These are phyloP conservation scores for Diaporthe velutina DNA, from an alignment of 2,329 filamentous ascomycete genomes.

Conservation along the genomic window DNA sequence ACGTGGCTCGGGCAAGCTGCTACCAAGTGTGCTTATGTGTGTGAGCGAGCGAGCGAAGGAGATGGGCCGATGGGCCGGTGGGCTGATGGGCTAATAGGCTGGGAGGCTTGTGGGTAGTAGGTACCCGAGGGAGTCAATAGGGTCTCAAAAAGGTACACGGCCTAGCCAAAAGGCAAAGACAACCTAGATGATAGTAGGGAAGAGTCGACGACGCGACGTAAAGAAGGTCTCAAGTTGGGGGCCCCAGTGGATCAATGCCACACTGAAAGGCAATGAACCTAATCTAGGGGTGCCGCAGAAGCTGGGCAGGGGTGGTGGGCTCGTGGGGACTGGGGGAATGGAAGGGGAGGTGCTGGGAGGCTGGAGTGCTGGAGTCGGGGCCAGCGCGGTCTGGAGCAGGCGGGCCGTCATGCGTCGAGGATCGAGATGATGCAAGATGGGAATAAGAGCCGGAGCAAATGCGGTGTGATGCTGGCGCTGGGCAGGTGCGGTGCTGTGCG, in stretches of 20 bases:
- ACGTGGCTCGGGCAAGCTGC: conserved; percentile 25
- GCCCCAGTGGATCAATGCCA: conserved; percentile 38
- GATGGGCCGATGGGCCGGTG: conserved; percentile 1
- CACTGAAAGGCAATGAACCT: conserved; percentile 34
- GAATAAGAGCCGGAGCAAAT: conserved; percentile 23
- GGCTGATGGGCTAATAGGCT: background rate
- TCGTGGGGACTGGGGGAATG: conserved; percentile 29
- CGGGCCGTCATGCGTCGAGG: conserved; percentile 17
- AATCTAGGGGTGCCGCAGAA: conserved; percentile 31
- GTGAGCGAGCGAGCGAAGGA: background rate
- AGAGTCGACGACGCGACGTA: conserved; percentile 30
- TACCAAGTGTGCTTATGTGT: background rate
- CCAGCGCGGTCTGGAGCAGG: conserved; percentile 22
- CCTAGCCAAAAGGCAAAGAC: conserved; percentile 35
- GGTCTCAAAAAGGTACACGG: conserved; percentile 36
- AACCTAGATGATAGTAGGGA: conserved; percentile 35
- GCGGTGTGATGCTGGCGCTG: conserved; percentile 32
- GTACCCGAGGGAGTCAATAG: conserved; percentile 34
- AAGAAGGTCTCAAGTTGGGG: conserved; percentile 34
- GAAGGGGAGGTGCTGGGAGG: conserved; percentile 17
- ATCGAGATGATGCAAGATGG: conserved; percentile 29
- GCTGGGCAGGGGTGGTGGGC: conserved; percentile 26
- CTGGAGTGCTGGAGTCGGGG: conserved; percentile 3
- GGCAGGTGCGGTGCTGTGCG: conserved; percentile 14
- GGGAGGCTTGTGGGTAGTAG: conserved; percentile 23